Evolutionary conservation across 2,329 filamentous ascomycete species (phyloP).

Genomic region (Ophiobolus disseminans): DNA sequence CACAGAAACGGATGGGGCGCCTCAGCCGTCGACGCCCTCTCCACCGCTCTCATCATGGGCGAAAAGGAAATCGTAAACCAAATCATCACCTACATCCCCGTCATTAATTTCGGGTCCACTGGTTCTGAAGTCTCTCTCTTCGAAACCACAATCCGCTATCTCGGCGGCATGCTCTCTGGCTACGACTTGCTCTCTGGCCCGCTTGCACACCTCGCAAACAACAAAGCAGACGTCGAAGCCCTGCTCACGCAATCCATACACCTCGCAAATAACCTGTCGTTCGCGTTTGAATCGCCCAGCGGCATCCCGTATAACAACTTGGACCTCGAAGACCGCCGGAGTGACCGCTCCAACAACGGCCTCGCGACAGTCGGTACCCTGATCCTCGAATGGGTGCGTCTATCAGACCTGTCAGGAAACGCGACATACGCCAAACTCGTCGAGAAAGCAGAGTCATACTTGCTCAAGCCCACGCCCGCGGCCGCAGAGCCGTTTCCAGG

Average conservation of each 20-base stretch:
- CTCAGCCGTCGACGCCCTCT: constrained; percentile 80
- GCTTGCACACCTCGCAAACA: constrained; percentile 58
- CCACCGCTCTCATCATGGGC: constrained; percentile 80
- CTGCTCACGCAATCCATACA: constrained; percentile 72
- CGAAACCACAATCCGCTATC: constrained; percentile 88
- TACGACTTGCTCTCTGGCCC: constrained; percentile 78
- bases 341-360: constrained; percentile 66
- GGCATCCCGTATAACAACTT: constrained; percentile 78
- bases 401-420: constrained; percentile 77
- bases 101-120: too few species aligned
- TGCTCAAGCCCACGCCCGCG: constrained; percentile 70
- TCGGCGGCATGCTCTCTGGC: constrained; percentile 79
- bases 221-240: constrained; percentile 59
- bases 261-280: constrained; percentile 75
- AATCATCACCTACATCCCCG: constrained; percentile 74
- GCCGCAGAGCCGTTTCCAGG: constrained; percentile 76
- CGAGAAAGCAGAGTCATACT: constrained; percentile 72
- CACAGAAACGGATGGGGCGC: constrained; percentile 83
- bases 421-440: constrained; percentile 69
- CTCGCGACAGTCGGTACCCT: constrained; percentile 80
- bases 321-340: constrained; percentile 62
- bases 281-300: constrained; percentile 77
- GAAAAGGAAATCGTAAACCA: constrained; percentile 70
- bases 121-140: constrained; percentile 79
- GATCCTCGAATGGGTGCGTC: constrained; percentile 82